These are phyloP conservation scores for Coccomyxa sp. DNA, from an alignment of 139 green algal genomes.

Conservation along the genomic window DNA sequence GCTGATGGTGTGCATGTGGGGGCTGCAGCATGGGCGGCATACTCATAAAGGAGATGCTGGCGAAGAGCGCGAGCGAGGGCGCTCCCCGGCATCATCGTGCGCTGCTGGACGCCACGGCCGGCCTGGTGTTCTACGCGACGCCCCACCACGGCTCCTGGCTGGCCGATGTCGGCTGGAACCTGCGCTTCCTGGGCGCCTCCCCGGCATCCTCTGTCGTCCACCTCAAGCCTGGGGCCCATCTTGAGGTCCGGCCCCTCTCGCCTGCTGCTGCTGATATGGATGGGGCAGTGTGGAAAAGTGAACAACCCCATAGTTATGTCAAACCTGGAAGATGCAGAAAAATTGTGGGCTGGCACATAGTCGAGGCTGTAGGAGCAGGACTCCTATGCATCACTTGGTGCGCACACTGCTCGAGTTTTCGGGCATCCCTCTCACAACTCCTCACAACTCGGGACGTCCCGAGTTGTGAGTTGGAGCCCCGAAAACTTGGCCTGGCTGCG, in stretches of 20 bases:
- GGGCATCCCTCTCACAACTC: no score
- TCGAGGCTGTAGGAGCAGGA: not conserved
- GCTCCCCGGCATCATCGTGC: constrained; percentile 5
- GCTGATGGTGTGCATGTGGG: not conserved
- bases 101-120: constrained; percentile 39
- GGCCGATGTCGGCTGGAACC: constrained; percentile 71
- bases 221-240: constrained; percentile 59
- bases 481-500: no score
- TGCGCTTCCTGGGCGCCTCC: constrained; percentile 62
- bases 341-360: not conserved
- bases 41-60: constrained; percentile 81
- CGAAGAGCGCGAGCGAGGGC: constrained; percentile 1
- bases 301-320: no score
- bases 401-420: no score
- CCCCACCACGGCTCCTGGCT: constrained; percentile 72
- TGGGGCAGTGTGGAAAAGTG: not conserved
- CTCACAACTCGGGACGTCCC: no score
- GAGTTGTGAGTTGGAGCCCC: no score
- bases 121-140: constrained; percentile 74
- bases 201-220: constrained; percentile 53
- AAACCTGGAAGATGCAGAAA: not conserved
- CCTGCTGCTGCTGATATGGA: not conserved
- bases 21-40: constrained; percentile 72
- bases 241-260: constrained; percentile 32
- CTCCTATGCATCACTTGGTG: not conserved